phyloP scores from a whole-genome alignment of 306 rosid genomes.

The Senna siamea region DNA sequence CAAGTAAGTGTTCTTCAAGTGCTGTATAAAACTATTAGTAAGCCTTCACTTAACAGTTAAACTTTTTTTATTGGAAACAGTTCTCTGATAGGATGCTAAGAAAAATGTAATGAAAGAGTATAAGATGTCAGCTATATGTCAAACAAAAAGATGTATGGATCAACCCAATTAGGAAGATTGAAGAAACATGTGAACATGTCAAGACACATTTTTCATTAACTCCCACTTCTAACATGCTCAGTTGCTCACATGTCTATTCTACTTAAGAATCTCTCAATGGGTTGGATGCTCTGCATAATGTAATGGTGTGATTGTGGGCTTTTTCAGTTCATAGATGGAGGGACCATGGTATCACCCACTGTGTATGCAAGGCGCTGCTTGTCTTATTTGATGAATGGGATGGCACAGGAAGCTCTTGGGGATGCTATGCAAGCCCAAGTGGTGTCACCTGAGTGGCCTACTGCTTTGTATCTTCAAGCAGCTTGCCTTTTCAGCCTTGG shows the following conservation, averaged over 20 bases:
- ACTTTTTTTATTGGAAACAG: too few species aligned
- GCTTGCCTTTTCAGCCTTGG: conserved; percentile 82
- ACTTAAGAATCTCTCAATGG: too few species aligned
- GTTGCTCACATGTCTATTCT: too few species aligned
- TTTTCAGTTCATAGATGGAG: conserved; percentile 85
- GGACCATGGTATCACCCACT: conserved; percentile 96
- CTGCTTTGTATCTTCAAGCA: conserved; percentile 93
- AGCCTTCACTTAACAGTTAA: too few species aligned
- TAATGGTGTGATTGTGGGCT: background rate
- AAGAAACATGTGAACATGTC: background rate
- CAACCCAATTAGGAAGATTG: background rate
- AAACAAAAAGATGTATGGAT: background rate
- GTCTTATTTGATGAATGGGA: conserved; percentile 78
- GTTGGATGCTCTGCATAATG: too few species aligned
- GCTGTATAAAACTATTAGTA: too few species aligned
- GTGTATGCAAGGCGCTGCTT: conserved; percentile 90
- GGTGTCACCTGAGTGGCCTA: conserved; percentile 92
- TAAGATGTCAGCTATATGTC: background rate
- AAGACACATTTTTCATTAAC: background rate
- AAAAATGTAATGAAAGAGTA: too few species aligned
- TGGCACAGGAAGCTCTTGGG: conserved; percentile 78
- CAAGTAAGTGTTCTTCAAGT: conserved; percentile 58
- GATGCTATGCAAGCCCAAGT: conserved; percentile 98
- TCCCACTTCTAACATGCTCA: background rate
- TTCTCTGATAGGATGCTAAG: too few species aligned